Evolutionary conservation across 2,329 filamentous ascomycete species (phyloP), one percentile per base, ranked within the genome.

Genomic region (Cephalotrichum gorgonifer): DNA sequence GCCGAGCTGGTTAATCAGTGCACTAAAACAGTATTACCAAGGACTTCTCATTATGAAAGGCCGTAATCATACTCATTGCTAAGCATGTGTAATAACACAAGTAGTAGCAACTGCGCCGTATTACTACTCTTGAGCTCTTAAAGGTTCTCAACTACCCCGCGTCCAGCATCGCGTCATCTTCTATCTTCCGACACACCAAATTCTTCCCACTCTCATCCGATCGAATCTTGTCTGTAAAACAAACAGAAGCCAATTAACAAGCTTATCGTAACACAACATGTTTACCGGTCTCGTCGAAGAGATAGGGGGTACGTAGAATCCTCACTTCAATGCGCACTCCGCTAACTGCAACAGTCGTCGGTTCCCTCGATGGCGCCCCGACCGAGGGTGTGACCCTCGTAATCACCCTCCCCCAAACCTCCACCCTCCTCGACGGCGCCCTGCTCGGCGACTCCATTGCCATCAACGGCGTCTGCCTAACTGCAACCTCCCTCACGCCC

Each of bases 241-340:
- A 39, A 39, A 5, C 35, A n/a, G 22, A 17, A 2, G 2, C 20
- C 23, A 27, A 48, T 23, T 27, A 15, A 41, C 15, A 22, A 17
- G 17, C 15, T 14, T 17, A 15, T 30, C 5, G 11, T 31, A 26
- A 14, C 6, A 38, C 47, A 54, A 42, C 23, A 97, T 98, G 93
- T 97, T 98, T 63, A 97, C 93, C 51, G 93, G 93, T 57, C 86
- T 95, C 53, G 87, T 95, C 49, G 89, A 95, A 70, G 85, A 85
- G 53, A 85, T 97, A 55, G 93, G 93, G 72, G 90, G 91, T 95
- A 72, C 69, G 83, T 72, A 15, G 35, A 17, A 27, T 6, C 15
- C 15, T 12, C 22, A 25, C 41, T 17, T 12, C 41, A 7, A 14
- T 17, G 11, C 22, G 23, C 41, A 12, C 23, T 17, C 11, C 27